Conservation (phyloP, 2,329 filamentous ascomycete species). For the Pyricularia sp. region DNA sequence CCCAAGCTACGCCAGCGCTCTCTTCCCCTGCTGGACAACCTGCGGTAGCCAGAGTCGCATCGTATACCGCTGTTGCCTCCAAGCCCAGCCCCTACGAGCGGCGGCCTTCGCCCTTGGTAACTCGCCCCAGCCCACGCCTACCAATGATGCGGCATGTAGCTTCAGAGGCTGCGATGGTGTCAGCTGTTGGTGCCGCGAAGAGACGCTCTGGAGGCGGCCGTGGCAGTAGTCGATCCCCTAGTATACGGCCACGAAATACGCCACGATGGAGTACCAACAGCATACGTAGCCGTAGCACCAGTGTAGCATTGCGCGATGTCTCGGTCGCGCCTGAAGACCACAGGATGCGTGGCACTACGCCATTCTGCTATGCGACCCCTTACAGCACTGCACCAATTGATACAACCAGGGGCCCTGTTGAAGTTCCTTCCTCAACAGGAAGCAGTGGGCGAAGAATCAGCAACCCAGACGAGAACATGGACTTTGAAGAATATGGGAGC, state of each 20-base stretch:
- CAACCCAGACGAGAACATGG: conserved; percentile 22
- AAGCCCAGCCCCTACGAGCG: conserved; percentile 22
- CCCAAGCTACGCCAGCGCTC: conserved; percentile 21
- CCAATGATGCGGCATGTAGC: conserved; percentile 9
- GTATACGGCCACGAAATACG: conserved; percentile 37
- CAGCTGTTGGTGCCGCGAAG: conserved; percentile 13
- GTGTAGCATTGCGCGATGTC: conserved; percentile 26
- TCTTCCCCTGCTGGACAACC: conserved; percentile 29
- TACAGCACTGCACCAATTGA: conserved; percentile 53
- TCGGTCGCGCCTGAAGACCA: conserved; percentile 21
- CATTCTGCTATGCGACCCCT: conserved; percentile 68
- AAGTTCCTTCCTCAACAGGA: conserved; percentile 8
- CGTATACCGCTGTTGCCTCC: conserved; percentile 10
- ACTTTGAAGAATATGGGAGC: conserved; percentile 24
- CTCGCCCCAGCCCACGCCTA: conserved; percentile 20
- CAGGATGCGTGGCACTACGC: conserved; percentile 36
- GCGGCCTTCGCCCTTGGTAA: conserved; percentile 26
- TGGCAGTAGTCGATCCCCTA: conserved; percentile 47
- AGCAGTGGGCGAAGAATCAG: conserved; percentile 8
- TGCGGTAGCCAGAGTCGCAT: neutral
- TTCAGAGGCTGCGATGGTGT: conserved; percentile 26
- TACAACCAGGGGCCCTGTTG: conserved; percentile 12
- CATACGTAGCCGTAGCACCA: conserved; percentile 21
- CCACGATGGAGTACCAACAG: conserved; percentile 43
- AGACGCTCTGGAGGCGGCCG: conserved; percentile 23